Evolutionary conservation across 1,284 basidiomycete species (phyloP), one percentile per base, ranked within the genome.

Genomic region (Boletus sp.): DNA sequence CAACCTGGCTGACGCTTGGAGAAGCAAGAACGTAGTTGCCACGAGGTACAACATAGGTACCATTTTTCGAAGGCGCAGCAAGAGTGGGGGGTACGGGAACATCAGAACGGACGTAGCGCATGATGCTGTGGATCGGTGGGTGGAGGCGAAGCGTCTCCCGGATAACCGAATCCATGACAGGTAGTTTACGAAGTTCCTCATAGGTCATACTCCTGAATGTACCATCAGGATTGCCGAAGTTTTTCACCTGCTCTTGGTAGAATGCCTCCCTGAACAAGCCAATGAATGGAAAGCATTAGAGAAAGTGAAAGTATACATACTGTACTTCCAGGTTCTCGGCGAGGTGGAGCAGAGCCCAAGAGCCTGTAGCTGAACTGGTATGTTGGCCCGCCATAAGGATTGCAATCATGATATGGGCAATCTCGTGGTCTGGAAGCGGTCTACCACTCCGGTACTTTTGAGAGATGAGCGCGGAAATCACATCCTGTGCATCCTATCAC

Each of bases 311-410:
- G 20, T 10, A 12, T 2, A 79, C 84, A 62, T 62, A 91, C 87
- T 82, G 82, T 52, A 95, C 62, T 22, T 92, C 84, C 1, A 81
- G 81, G 48, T 84, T 77, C 55, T 81, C 72, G n/a, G 93, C 95
- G 17, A 99, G 70, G 60, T 96, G 91, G 41, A 98, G 79, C 33
- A 99, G 74, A n/a, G 87, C 70, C 96, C 96, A 99, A 5, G 91
- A 85, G 20, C 84, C 83, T 9, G 92, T 91, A 0, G 95, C 89
- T 16, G 93, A 94, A 58, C 88, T 91, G 0, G 96, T 99, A 72
- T 99, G 96, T 71, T 99, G 96, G 22, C 96, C 96, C 33, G 95
- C 95, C 93, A 95, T 94, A 54, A 95, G 81, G 39, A 94, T 77
- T 17, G 92, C 91, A 58, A 94, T 94, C 88, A 99, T 86, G 65